A percentile compares a stretch with the other conserved stretches of the same genome.
Evolutionary conservation across 2,329 filamentous ascomycete species (phyloP).

Genomic region (Epichloe typhina): DNA sequence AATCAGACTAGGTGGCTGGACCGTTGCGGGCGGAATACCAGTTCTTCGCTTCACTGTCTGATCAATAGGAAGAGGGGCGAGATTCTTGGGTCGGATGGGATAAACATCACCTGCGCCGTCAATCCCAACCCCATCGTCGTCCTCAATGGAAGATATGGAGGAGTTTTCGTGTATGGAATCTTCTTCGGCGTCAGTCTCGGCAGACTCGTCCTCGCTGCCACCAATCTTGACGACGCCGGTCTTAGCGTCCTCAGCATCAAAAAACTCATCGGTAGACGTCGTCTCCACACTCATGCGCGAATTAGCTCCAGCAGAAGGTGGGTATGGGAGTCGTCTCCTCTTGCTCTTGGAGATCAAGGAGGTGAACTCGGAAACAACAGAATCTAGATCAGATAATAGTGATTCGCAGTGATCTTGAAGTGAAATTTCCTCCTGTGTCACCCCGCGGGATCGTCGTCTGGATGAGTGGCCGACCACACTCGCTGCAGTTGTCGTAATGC

Average conservation of each 20-base stretch:
- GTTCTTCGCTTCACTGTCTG: constrained; percentile 51
- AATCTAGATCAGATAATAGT: constrained; percentile 73
- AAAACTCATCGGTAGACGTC: constrained; percentile 82
- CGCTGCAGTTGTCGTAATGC: constrained; percentile 16
- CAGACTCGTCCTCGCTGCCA: constrained; percentile 51
- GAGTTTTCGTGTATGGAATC: constrained; percentile 30
- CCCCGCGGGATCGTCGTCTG: constrained; percentile 24
- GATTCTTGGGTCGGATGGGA: constrained; percentile 60
- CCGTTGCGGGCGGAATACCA: constrained; percentile 59
- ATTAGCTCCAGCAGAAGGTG: constrained; percentile 31
- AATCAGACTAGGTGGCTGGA: constrained; percentile 79
- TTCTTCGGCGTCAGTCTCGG: constrained; percentile 9
- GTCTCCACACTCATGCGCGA: constrained; percentile 65
- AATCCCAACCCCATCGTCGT: constrained; percentile 42
- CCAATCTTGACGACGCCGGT: constrained; percentile 63
- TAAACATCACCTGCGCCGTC: constrained; percentile 54
- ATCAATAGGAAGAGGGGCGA: constrained; percentile 64
- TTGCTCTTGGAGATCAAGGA: constrained; percentile 66
- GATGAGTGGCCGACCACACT: constrained; percentile 18
- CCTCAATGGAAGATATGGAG: constrained; percentile 46
- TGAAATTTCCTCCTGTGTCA: constrained; percentile 43
- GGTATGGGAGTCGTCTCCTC: constrained; percentile 49
- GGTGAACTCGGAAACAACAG: constrained; percentile 72
- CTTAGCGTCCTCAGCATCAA: constrained; percentile 62
- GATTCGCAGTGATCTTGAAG: constrained; percentile 74